Evolutionary conservation across 345 rosid species (phyloP), one percentile per base, ranked within the genome.

Genomic region (Draba incana): DNA sequence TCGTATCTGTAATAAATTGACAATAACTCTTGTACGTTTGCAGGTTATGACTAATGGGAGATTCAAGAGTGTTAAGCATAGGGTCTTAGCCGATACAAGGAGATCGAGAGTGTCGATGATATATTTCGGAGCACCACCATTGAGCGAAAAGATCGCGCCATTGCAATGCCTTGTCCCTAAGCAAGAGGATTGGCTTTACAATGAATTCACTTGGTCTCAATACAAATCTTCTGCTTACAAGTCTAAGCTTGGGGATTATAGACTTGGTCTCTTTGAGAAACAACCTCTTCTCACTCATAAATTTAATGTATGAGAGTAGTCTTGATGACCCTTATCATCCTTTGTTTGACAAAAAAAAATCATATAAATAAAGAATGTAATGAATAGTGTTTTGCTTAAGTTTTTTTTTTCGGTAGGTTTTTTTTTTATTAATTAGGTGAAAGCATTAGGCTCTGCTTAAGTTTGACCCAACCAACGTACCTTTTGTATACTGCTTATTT

Each of bases 1-100:
- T 20, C 1, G 20, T 20, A 20, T 20, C 20, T 20, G 20, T 20
- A 20, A 20, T 20, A 20, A 20, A 28, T 37, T 47, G 56, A 70
- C 13, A 55, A 8, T 35, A 10, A 4, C 3, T 8, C 3, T 5
- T 27, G 68, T 76, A 20, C 20, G 42, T 23, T 41, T 74, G 68
- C 83, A 93, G 98, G 98, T 90, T 9, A 71, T 93, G 89, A 88
- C 97, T 3, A 93, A 93, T 52, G 94, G 98, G 61, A 84, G 89
- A 78, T 82, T 93, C 59, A 85, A 52, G 58, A 93, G 98, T 69
- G 97, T 93, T 74, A 90, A 80, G 77, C 98, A 93, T 20, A 84
- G 98, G 24, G 98, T 93, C 5, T 35, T 93, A 75, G 77, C 91
- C 13, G 94, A 77, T 41, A 79, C 81, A 28, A 74, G 15, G 35